These are phyloP conservation scores for Skeletonema potamos DNA, from an alignment of 108 stramenopile species.

Conservation along the genomic window DNA sequence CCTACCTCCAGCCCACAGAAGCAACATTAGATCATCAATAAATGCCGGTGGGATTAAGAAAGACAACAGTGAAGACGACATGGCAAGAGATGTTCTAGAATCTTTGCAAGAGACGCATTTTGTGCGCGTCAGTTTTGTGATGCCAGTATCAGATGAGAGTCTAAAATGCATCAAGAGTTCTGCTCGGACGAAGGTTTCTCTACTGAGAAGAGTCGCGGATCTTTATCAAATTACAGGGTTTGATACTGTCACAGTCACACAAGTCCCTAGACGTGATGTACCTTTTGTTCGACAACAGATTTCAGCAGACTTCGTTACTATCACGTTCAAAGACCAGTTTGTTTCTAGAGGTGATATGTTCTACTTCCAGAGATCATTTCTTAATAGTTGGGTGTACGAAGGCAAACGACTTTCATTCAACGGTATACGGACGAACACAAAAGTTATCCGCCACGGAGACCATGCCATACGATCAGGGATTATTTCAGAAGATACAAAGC, in stretches of 20 bases:
- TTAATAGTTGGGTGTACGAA: constrained; percentile 82
- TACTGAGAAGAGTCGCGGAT: constrained; percentile 79
- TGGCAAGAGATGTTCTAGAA: constrained; percentile 31
- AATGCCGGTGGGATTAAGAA: background rate
- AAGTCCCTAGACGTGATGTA: constrained; percentile 52
- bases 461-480: constrained; percentile 66
- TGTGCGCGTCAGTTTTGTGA: constrained; percentile 71
- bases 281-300: constrained; percentile 57
- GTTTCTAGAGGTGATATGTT: constrained; percentile 85
- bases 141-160: constrained; percentile 73
- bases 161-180: constrained; percentile 75
- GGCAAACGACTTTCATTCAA: constrained; percentile 66
- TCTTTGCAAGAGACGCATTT: constrained; percentile 60
- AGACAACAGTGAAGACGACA: constrained; percentile 3
- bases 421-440: constrained; percentile 69
- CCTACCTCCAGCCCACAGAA: constrained; percentile 10
- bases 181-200: constrained; percentile 76
- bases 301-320: constrained; percentile 82
- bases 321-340: constrained; percentile 92
- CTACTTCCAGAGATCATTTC: constrained; percentile 64
- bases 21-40: background rate
- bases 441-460: constrained; percentile 73
- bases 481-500: constrained; percentile 82
- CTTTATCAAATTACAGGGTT: constrained; percentile 78
- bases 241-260: constrained; percentile 84